A percentile compares a stretch with the other conserved stretches of the same genome.
These are phyloP conservation scores for Mycena haematopus DNA, from an alignment of 768 basidiomycete genomes.

Conservation along the genomic window DNA sequence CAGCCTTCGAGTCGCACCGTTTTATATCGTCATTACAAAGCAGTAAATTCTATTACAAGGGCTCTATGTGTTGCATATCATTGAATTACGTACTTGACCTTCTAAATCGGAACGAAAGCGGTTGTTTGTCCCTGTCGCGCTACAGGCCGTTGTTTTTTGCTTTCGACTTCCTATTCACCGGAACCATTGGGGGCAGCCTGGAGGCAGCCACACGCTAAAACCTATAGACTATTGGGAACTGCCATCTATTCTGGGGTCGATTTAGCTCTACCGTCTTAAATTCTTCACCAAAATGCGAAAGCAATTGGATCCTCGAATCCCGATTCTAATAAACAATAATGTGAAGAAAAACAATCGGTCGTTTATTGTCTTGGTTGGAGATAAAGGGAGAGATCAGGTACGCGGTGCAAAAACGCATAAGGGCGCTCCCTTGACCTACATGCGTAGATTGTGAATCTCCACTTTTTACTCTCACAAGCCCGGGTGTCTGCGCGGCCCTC, in stretches of 20 bases:
- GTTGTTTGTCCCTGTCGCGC: background rate
- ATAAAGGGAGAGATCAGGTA: slow-evolving; percentile 91
- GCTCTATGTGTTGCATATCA: too few relatives aligned
- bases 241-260: background rate
- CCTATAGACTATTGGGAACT: background rate
- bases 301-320: slow-evolving; percentile 92
- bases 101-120: background rate
- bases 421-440: background rate
- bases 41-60: too few relatives aligned
- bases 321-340: slow-evolving; percentile 90
- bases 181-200: too few relatives aligned
- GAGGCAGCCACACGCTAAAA: too few relatives aligned
- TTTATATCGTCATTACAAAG: too few relatives aligned
- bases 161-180: too few relatives aligned
- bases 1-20: too few relatives aligned
- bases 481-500: slow-evolving; percentile 88
- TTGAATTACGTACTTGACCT: too few relatives aligned
- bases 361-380: slow-evolving; percentile 96
- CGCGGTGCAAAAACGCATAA: slow-evolving; percentile 30
- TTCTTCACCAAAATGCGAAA: slow-evolving; percentile 64
- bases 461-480: slow-evolving; percentile 92
- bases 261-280: background rate
- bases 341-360: slow-evolving; percentile 92
- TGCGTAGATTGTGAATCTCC: slow-evolving; percentile 86
- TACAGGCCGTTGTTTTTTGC: background rate